These are phyloP conservation scores for Diaporthe sp. DNA, from an alignment of 2,329 filamentous ascomycete species.

Conservation along the genomic window DNA sequence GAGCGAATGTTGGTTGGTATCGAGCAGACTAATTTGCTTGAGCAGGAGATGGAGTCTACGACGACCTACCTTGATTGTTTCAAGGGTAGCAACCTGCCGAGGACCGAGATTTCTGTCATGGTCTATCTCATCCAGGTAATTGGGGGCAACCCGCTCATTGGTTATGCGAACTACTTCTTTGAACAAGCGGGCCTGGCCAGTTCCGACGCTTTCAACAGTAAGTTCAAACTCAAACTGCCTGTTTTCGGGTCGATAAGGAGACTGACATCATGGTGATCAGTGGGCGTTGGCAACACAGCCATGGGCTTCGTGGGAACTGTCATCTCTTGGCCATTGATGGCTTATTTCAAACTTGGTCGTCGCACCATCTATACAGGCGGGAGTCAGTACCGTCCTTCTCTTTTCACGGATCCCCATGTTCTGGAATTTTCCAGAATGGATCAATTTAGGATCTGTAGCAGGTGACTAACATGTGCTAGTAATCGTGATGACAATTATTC, in stretches of 20 bases:
- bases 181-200: conserved; percentile 58
- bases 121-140: conserved; percentile 62
- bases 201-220: conserved; percentile 52
- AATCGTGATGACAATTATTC: conserved; percentile 52
- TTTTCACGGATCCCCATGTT: background rate
- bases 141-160: conserved; percentile 60
- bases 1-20: conserved; percentile 64
- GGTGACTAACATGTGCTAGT: conserved; percentile 32
- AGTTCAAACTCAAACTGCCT: background rate
- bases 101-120: conserved; percentile 63
- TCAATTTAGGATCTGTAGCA: background rate
- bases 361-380: conserved; percentile 56
- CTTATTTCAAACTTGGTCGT: conserved; percentile 53
- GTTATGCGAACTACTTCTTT: conserved; percentile 59
- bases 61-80: conserved; percentile 63
- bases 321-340: conserved; percentile 61
- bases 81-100: conserved; percentile 58
- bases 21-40: conserved; percentile 62
- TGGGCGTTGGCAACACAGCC: conserved; percentile 59
- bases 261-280: background rate
- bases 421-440: no score
- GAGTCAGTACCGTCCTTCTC: background rate
- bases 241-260: no score
- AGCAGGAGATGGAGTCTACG: conserved; percentile 54
- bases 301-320: conserved; percentile 63